These are phyloP conservation scores for Plasmodium inui DNA, from an alignment of 169 alveolate genomes.

Conservation along the genomic window DNA sequence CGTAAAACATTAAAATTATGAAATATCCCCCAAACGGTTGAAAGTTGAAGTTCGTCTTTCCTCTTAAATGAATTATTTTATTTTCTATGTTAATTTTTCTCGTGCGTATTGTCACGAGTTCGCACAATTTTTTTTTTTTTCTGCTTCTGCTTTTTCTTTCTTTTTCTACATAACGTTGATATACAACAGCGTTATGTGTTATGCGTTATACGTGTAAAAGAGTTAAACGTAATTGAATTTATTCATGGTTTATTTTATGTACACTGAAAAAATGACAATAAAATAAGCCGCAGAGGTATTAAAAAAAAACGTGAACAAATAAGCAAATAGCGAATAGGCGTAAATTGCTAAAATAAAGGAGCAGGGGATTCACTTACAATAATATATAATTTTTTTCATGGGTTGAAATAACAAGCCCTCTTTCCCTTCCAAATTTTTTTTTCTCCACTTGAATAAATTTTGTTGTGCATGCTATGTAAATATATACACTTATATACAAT, in stretches of 20 bases:
- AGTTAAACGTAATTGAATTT: no score
- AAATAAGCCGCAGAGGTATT: background rate
- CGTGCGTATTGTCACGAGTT: background rate
- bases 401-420: background rate
- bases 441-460: background rate
- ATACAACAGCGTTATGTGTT: background rate
- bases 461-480: background rate
- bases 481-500: background rate
- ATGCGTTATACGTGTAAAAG: background rate
- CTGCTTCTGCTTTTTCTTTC: background rate
- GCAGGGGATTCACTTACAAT: background rate
- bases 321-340: background rate
- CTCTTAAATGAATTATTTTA: background rate
- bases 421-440: background rate
- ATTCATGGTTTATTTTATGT: background rate
- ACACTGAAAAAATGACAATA: background rate
- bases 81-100: background rate
- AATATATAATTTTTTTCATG: background rate
- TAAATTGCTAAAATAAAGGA: background rate
- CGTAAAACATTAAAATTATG: background rate
- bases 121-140: background rate
- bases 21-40: background rate
- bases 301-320: background rate
- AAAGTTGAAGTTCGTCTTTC: background rate
- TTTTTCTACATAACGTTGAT: background rate